These are phyloP conservation scores for Aspergillus mulundensis DNA, from an alignment of 495 filamentous ascomycete species.

Conservation along the genomic window DNA sequence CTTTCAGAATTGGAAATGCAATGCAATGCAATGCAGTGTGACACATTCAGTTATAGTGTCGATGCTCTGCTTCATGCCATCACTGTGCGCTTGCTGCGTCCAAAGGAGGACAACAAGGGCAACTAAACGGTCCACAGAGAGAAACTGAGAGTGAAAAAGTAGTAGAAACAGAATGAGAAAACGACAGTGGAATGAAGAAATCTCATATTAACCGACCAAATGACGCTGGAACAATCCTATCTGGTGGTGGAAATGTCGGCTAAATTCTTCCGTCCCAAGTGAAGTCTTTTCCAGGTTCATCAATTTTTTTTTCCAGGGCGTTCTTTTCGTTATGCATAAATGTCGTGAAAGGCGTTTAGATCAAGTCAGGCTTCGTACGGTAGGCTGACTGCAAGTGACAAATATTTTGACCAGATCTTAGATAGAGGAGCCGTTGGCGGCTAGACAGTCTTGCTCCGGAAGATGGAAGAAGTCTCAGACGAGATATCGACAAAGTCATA, in stretches of 20 bases:
- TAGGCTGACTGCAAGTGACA: background rate
- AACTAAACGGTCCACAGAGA: background rate
- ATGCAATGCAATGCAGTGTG: background rate
- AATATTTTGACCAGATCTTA: background rate
- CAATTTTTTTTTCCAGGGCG: background rate
- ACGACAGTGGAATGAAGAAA: background rate
- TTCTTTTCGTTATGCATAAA: background rate
- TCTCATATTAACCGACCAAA: conserved; percentile 9
- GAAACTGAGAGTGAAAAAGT: background rate
- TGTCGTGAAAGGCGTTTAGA: background rate
- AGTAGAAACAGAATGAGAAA: background rate
- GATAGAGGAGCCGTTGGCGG: background rate
- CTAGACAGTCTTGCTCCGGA: background rate
- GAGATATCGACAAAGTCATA: background rate
- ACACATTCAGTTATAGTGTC: too few species aligned
- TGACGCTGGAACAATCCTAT: background rate
- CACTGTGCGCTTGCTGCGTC: background rate
- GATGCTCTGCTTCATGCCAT: background rate
- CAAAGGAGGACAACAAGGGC: background rate
- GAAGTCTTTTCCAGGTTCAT: background rate
- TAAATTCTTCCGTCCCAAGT: background rate
- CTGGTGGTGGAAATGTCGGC: background rate
- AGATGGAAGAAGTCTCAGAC: background rate
- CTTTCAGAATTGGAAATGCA: background rate
- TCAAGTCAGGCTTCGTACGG: background rate